These are phyloP conservation scores for Penicillium diatomitis DNA, from an alignment of 495 filamentous ascomycete species.

Conservation along the genomic window DNA sequence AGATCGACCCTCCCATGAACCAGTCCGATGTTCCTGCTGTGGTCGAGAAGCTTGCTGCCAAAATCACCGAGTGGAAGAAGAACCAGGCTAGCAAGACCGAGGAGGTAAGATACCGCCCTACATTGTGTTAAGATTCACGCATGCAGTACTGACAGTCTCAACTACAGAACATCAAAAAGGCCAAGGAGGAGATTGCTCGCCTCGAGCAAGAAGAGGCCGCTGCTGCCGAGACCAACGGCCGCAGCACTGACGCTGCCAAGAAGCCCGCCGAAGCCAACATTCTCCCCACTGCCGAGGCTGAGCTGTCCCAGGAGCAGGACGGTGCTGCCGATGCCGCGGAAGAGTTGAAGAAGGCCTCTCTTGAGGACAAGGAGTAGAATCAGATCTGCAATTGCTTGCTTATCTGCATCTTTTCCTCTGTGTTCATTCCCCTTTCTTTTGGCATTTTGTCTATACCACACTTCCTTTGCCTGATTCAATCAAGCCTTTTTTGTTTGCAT, in stretches of 20 bases:
- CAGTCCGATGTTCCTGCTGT: constrained; percentile 68
- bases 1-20: constrained; percentile 77
- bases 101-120: constrained; percentile 50
- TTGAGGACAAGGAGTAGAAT: constrained; percentile 44
- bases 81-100: constrained; percentile 87
- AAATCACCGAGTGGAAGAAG: constrained; percentile 86
- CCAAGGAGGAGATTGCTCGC: constrained; percentile 56
- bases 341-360: constrained; percentile 48
- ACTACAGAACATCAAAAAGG: constrained; percentile 62
- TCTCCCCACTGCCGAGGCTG: constrained; percentile 41
- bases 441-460: no score
- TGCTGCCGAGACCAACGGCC: constrained; percentile 16
- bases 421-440: no score
- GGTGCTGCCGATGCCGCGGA: constrained; percentile 46
- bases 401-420: no score
- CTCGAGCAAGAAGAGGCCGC: constrained; percentile 47
- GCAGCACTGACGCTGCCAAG: constrained; percentile 36
- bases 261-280: constrained; percentile 50
- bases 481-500: no score
- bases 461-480: no score
- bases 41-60: constrained; percentile 81
- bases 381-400: no score
- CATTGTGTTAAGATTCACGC: no score
- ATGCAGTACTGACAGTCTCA: not conserved
- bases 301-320: constrained; percentile 50